Evolutionary conservation across 805 yeast species (phyloP), one percentile per base, ranked within the genome.

Genomic region (Pichia phayaonensis): DNA sequence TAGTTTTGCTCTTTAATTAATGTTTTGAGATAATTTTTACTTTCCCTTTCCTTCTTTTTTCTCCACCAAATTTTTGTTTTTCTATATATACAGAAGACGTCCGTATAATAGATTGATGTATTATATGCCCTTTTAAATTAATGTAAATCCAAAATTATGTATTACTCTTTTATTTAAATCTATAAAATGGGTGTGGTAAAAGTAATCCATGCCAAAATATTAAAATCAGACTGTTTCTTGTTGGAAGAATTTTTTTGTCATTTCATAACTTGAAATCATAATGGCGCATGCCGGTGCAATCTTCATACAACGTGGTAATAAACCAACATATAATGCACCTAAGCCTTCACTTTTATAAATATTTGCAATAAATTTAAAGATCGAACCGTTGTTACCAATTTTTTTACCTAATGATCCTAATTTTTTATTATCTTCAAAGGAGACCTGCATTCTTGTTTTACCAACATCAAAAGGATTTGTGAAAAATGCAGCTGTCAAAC

Each of bases 391-490:
- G 21, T 63, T 52, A 10, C 42, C 22, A 24, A 29, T 46, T 45
- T 23, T 46, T 40, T 40, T 54, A 39, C 45, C 45, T 41, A 48
- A 38, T 24, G 57, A 24, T 29, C 59, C 58, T 46, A 52, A 3
- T 20, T 51, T 44, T 11, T 48, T 24, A 12, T 47, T 56, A 40
- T 59, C 68, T 55, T 65, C 76, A 57, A 69, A 65, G n/a, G 76
- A 70, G 4, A 87, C 76, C 66, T 94, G 99, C 53, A 88, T 71
- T 59, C 98, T 74, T 6, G 99, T 94, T 61, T 94, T 94, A 5
- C 97, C 98, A 11, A 94, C 99, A 65, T 94, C 99, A 60, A 94
- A 94, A 1, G 99, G 98, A 51, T 95, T 90, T 1, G 99, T 94
- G 41, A 77, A 70, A 2, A 92, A 58, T 0, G 98, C 97, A 0